These are phyloP conservation scores for Agroathelia rolfsii DNA, from an alignment of 1,284 basidiomycete genomes.

Conservation along the genomic window DNA sequence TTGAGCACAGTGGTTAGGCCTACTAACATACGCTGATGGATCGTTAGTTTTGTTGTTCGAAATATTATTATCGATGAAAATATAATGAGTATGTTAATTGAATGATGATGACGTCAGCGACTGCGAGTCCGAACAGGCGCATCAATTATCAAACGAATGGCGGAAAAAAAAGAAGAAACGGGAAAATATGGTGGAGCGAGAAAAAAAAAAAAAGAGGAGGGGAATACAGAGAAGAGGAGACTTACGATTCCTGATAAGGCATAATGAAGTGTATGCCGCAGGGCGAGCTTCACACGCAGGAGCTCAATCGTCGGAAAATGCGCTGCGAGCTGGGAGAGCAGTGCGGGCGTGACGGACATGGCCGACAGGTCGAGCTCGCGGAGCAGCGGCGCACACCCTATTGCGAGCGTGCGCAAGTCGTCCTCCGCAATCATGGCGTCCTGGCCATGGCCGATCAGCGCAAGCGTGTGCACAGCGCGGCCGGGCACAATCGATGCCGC, in stretches of 20 bases:
- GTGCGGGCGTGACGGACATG: slow-evolving; percentile 45
- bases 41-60: too few relatives aligned
- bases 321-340: slow-evolving; percentile 44
- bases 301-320: slow-evolving; percentile 39
- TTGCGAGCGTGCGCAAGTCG: slow-evolving; percentile 40
- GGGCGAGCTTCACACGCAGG: slow-evolving; percentile 46
- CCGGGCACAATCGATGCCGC: slow-evolving; percentile 50
- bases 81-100: slow-evolving; percentile 25
- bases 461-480: slow-evolving; percentile 42
- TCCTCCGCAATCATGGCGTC: slow-evolving; percentile 42
- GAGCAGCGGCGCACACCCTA: slow-evolving; percentile 34
- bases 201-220: slow-evolving; percentile 4
- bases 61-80: too few relatives aligned
- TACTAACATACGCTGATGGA: slow-evolving; percentile 16
- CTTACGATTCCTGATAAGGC: slow-evolving; percentile 57
- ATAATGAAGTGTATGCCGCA: slow-evolving; percentile 55
- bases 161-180: slow-evolving; percentile 3
- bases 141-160: slow-evolving; percentile 31
- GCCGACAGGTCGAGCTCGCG: slow-evolving; percentile 46
- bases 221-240: slow-evolving; percentile 12
- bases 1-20: slow-evolving; percentile 16
- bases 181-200: slow-evolving; percentile 2
- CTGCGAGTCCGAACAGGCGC: slow-evolving; percentile 31
- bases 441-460: slow-evolving; percentile 46
- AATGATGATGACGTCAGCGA: slow-evolving; percentile 27